Base-by-base conservation (phyloP, 1,284 basidiomycete genomes). In the Moesziomyces parantarcticus region DNA sequence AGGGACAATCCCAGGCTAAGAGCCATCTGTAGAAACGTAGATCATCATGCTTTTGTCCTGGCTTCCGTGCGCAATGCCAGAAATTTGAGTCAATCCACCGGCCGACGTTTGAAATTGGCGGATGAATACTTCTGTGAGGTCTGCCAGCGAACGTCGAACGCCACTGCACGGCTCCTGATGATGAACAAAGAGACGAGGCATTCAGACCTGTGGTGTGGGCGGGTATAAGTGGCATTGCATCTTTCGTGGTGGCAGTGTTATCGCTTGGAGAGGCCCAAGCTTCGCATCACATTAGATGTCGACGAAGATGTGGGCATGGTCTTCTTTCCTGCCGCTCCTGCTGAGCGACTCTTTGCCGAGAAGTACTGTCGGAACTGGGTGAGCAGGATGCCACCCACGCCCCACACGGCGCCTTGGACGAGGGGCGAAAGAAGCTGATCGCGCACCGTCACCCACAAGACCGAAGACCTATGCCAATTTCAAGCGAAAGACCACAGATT, bases 381-480 rank as follows among this genome's bases (percentile, higher is more conserved):
- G 25, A 62, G 32, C n/a, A 68, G 47, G 21, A 79, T 20, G 1
- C 78, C 78, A 2, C 55, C 79, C 5, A 80, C 9, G 1, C 75
- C 79, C 73, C 75, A 80, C 5, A 75, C 50, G 1, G 76, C 76
- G 10, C 79, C 79, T 36, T 80, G 79, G 6, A 80, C 40, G 13
- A 80, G 44, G 1, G 79, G 79, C 20, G 77, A 79, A 22, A 80
- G 50, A 22, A 80, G 26, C 58, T 80, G 79, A 51, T 80, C 79
- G 8, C 79, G 60, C 0, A 80, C 43, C 16, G 79, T 80, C n/a
- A 80, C 60, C 49, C 73, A 78, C 0, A 80, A 50, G 13, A 80
- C 67, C 9, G 79, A 73, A 8, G 64, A 59, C 78, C 78, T 80
- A 65, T 16, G 0, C 10, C 16, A 32, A 1, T 2, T 8, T 0